These are phyloP conservation scores for Cenchrus purpureus DNA, from an alignment of 176 grass and related monocot species.

Conservation along the genomic window DNA sequence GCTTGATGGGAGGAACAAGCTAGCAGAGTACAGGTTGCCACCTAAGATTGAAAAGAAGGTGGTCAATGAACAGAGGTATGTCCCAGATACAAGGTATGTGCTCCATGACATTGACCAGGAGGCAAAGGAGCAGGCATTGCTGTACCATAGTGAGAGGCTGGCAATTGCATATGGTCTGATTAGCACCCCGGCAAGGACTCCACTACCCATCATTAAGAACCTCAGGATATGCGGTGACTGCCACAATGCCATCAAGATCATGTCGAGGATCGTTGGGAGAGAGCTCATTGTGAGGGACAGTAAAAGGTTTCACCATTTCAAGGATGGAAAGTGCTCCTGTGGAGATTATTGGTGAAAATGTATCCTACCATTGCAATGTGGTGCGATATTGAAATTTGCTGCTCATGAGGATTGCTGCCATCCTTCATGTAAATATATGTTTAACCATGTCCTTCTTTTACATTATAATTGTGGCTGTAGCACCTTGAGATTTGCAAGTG, in stretches of 20 bases:
- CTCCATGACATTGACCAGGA: slow-evolving; percentile 17
- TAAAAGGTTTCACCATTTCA: slow-evolving; percentile 21
- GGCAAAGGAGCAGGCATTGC: slow-evolving; percentile 13
- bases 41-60: slow-evolving; percentile 18
- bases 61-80: not conserved
- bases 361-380: not conserved
- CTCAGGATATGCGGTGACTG: slow-evolving; percentile 12
- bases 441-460: not conserved
- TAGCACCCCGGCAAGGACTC: slow-evolving; percentile 24
- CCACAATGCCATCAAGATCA: slow-evolving; percentile 12
- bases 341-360: slow-evolving; percentile 16
- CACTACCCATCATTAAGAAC: slow-evolving; percentile 16
- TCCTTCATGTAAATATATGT: not conserved
- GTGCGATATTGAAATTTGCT: not conserved
- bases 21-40: not conserved
- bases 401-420: no score
- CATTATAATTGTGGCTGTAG: not conserved
- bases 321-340: slow-evolving; percentile 19
- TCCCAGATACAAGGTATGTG: slow-evolving; percentile 18
- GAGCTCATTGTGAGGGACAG: slow-evolving; percentile 22
- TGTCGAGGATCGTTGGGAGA: slow-evolving; percentile 5
- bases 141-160: slow-evolving; percentile 22
- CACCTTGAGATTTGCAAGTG: slow-evolving; percentile 14
- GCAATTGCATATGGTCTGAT: slow-evolving; percentile 22
- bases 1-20: slow-evolving; percentile 8